Evolutionary conservation across 768 basidiomycete genomes (phyloP), one percentile per base, ranked within the genome.

Genomic region (Leccinum sublutescens): DNA sequence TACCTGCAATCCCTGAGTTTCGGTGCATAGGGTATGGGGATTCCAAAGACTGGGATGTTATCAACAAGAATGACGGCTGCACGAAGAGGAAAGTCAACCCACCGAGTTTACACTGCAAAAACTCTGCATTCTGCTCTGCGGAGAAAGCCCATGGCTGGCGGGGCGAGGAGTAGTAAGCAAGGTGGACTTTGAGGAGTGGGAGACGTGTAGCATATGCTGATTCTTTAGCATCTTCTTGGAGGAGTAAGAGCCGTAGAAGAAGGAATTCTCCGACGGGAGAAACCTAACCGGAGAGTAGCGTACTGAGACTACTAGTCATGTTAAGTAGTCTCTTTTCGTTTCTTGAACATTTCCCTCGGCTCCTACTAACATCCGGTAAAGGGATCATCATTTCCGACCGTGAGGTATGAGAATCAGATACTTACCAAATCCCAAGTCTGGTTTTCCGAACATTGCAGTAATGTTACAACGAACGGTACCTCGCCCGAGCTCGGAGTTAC

Each of bases 11-110:
- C 12, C 59, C 66, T 71, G 80, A 78, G 38, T 72, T 76, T 55
- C 72, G 72, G 48, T 74, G 77, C 33, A 70, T 64, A 50, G 82
- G 78, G 63, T 84, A 84, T 59, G 74, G 72, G 29, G 70, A 66
- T 25, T 64, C 68, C n/a, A 57, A 47, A 29, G 72, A 65, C 72
- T 74, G 54, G 11, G 11, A 31, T 29, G 36, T 38, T 15, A 49
- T 56, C 23, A 56, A 43, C 15, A 40, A 40, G 50, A 45, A 53
- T 10, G 17, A 33, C 23, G n/a, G 23, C 4, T 11, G 34, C 12
- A 36, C 15, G 33, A 53, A 8, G 27, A 48, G 29, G 12, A 12
- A 12, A 34, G 23, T 14, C 1, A 11, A 52, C 66, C 19, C 12
- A 73, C 71, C 5, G 71, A 68, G 19, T n/a, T 33, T 19, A 65